Conservation (phyloP, 2,329 filamentous ascomycete species). For the Fusarium beomiforme region DNA sequence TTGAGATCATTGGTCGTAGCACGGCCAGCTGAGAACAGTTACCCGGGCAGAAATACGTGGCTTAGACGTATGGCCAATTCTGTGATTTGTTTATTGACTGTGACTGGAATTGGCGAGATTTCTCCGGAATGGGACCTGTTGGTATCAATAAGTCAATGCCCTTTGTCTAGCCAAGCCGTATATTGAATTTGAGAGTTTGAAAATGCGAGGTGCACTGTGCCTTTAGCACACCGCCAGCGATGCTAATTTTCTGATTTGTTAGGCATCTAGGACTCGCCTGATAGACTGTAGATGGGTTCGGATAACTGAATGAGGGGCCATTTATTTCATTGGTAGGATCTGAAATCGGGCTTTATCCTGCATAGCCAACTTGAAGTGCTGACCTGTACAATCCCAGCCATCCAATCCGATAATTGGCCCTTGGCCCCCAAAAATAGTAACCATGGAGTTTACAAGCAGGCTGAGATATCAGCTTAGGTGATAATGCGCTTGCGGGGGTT, state of each 20-base stretch:
- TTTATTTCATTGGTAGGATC: neutral
- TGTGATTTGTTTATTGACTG: too few relatives aligned
- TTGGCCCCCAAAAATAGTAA: rapidly evolving
- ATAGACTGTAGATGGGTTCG: neutral
- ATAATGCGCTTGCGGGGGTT: neutral
- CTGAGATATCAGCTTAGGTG: neutral
- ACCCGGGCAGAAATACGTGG: too few relatives aligned
- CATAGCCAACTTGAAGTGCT: neutral
- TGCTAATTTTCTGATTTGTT: neutral
- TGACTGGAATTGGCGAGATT: too few relatives aligned
- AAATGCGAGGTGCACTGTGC: rapidly evolving
- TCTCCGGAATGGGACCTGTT: too few relatives aligned
- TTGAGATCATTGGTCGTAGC: too few relatives aligned
- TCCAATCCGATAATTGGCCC: neutral
- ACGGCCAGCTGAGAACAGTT: too few relatives aligned
- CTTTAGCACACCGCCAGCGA: neutral
- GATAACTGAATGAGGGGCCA: neutral
- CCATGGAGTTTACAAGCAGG: neutral
- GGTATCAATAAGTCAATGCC: too few relatives aligned
- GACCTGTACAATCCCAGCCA: too few relatives aligned
- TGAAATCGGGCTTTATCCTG: neutral
- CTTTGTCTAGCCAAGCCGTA: neutral
- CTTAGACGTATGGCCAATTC: too few relatives aligned
- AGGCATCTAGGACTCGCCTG: neutral
- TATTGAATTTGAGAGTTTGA: rapidly evolving